Base-by-base conservation (phyloP, 1,139 yeast genomes). In the Lodderomyces elongisporus region DNA sequence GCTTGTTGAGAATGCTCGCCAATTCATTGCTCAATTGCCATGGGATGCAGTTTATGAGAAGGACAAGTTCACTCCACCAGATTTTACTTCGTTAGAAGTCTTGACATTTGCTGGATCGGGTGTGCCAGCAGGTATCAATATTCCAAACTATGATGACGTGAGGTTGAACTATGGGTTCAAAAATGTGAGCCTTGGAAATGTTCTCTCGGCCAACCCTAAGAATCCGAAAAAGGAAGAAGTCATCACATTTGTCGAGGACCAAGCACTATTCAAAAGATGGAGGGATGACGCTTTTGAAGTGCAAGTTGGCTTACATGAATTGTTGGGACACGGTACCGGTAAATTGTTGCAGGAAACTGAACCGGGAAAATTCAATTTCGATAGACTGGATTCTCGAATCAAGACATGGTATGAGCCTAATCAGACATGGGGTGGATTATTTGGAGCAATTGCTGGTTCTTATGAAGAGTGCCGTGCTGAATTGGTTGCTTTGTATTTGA, bases 381-480 rank as follows among this genome's bases (percentile, higher is more conserved):
- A 85, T 56, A 64, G 58, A 31, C 53, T 54, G 10, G 85, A 87
- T 35, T 83, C 87, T 7, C 80, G 85, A 15, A 74, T 81, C 27
- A 58, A 64, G 4, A 74, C 91, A 2, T 84, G 69, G 59, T 87
- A 87, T 59, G 77, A 75, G 44, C 74, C 79, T 40, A 88, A 88
- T 33, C 87, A 85, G 52, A 85, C 95, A 3, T 87, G 95, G 95
- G 88, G 94, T 2, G 79, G 91, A 2, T 64, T 82, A 35, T 87
- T 87, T 55, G 93, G 95, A 6, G 66, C 81, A 3, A 60, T 79
- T 42, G 83, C 95, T 12, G 95, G 95, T 12, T 77, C 93, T 1
- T 85, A 82, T 52, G 96, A 87, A 59, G 96, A 87, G 56, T 85
- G 95, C 57, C 77, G 96, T 48, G 96, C 96, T 20, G 96, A 87